Conservation (phyloP, 169 alveolate species). For the Blepharisma undulans region DNA sequence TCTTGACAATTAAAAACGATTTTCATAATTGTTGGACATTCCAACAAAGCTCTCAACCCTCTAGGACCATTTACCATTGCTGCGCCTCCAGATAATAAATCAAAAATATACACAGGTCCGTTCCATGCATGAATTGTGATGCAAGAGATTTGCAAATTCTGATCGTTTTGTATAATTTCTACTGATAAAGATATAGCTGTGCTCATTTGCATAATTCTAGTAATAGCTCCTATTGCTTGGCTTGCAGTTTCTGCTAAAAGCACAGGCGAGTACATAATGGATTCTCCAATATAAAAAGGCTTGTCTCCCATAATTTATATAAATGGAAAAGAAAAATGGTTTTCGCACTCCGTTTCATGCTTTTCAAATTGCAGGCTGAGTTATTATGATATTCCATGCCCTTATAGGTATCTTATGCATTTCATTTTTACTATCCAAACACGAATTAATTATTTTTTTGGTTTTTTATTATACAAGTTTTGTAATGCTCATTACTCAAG, state of each 20-base stretch:
- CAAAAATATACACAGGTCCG: conserved; percentile 35
- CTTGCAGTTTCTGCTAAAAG: not conserved
- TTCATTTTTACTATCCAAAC: not conserved
- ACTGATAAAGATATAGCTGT: not conserved
- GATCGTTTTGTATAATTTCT: not conserved
- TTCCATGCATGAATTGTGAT: not conserved
- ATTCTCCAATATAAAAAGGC: not conserved
- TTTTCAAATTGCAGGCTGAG: not conserved
- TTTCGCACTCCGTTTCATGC: not conserved
- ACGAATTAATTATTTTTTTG: not conserved
- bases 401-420: not conserved
- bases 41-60: not conserved
- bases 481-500: not conserved
- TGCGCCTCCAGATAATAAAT: not conserved
- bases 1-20: not conserved
- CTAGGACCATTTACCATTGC: not conserved
- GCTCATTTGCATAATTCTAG: not conserved
- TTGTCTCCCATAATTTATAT: not conserved
- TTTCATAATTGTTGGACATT: not conserved
- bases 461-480: not conserved
- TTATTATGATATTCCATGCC: not conserved
- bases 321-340: not conserved
- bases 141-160: not conserved
- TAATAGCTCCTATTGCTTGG: not conserved
- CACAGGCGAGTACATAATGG: not conserved